A percentile compares a stretch with the other conserved stretches of the same genome.
Conservation (phyloP, 2,329 filamentous ascomycete genomes). For the Ophiostoma ulmi region DNA sequence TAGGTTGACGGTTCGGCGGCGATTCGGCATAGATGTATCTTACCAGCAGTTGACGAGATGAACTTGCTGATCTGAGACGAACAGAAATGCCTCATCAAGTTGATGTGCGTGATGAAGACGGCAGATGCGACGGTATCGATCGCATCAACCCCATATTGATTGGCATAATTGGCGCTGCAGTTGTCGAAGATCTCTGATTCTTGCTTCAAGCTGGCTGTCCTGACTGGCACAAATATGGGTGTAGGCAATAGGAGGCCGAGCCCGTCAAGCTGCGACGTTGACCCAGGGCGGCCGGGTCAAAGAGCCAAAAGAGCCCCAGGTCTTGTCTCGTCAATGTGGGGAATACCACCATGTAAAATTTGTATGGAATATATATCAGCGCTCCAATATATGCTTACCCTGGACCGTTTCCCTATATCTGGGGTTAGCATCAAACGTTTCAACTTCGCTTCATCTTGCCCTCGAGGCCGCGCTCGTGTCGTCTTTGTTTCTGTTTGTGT, state of each 20-base stretch:
- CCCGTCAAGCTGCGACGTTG: background rate
- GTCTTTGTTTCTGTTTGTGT: slow-evolving; percentile 11
- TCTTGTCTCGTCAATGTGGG: slow-evolving; percentile 13
- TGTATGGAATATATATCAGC: slow-evolving; percentile 11
- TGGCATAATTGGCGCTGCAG: background rate
- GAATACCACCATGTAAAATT: slow-evolving; percentile 6
- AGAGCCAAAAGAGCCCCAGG: slow-evolving; percentile 6
- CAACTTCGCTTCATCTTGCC: slow-evolving; percentile 22
- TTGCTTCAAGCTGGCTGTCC: background rate
- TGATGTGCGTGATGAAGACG: background rate
- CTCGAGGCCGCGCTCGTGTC: background rate
- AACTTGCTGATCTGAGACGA: background rate
- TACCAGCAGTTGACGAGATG: background rate
- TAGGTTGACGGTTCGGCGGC: background rate
- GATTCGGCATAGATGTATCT: background rate
- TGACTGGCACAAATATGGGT: background rate
- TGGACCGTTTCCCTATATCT: background rate
- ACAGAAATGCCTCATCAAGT: background rate
- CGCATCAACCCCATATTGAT: background rate
- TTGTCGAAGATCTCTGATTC: background rate
- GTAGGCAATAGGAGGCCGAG: background rate
- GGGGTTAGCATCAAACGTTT: slow-evolving; percentile 24
- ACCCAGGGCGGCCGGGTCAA: background rate
- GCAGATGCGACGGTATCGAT: background rate
- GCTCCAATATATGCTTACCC: background rate